Conservation (phyloP, 306 rosid species). For the Pterocarpus santalinus region DNA sequence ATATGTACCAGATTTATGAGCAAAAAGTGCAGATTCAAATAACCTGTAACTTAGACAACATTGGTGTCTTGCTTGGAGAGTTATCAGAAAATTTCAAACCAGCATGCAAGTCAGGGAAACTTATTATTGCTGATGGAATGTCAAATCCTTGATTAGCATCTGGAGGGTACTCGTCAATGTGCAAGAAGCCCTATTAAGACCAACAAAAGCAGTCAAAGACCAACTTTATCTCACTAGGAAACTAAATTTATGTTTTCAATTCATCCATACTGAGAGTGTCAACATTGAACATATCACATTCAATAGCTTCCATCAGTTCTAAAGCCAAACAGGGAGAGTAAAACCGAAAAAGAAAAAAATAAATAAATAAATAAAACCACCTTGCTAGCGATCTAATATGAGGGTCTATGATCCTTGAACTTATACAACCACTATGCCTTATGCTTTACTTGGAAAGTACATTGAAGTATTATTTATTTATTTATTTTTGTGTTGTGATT, state of each 20-base stretch:
- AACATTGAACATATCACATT: slow-evolving; percentile 11
- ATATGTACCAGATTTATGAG: background rate
- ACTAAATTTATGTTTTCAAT: background rate
- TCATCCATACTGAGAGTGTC: slow-evolving; percentile 28
- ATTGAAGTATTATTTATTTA: background rate
- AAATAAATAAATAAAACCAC: too few relatives aligned
- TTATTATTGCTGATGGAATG: slow-evolving; percentile 92
- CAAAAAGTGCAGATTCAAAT: slow-evolving; percentile 14
- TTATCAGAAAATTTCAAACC: slow-evolving; percentile 60
- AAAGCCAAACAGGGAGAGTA: background rate
- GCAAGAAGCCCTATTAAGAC: slow-evolving; percentile 81
- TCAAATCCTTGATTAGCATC: slow-evolving; percentile 98
- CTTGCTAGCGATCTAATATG: background rate
- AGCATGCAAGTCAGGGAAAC: slow-evolving; percentile 77
- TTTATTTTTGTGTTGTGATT: background rate
- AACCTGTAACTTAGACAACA: slow-evolving; percentile 84
- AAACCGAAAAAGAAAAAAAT: background rate
- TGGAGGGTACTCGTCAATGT: slow-evolving; percentile 95
- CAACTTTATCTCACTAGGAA: slow-evolving; percentile 25
- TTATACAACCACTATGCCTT: background rate
- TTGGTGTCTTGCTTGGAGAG: slow-evolving; percentile 63
- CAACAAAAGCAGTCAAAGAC: slow-evolving; percentile 37
- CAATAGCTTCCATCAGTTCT: slow-evolving; percentile 27
- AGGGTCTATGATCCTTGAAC: background rate
- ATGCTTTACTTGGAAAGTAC: background rate